Evolutionary conservation across 352 stramenopile species (phyloP).

Genomic region (Phytophthora meadii): DNA sequence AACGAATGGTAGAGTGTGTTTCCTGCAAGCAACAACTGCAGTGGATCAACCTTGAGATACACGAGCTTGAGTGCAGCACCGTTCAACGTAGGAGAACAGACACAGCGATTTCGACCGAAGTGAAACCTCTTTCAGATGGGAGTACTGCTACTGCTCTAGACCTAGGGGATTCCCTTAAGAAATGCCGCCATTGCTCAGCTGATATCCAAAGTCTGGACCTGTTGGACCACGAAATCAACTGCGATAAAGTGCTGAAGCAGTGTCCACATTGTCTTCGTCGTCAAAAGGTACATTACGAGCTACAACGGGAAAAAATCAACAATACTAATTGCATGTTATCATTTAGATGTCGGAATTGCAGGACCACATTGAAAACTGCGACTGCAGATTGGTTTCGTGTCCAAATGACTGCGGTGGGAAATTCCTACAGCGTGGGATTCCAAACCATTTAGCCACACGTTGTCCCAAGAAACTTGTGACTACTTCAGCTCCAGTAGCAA

Average conservation of each 20-base stretch:
- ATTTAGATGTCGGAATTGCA: slow-evolving; percentile 70
- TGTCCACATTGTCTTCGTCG: slow-evolving; percentile 83
- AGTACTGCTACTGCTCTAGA: background rate
- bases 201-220: slow-evolving; percentile 58
- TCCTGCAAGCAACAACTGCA: slow-evolving; percentile 50
- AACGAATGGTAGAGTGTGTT: slow-evolving; percentile 50
- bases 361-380: slow-evolving; percentile 84
- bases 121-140: slow-evolving; percentile 3
- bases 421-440: slow-evolving; percentile 78
- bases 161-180: slow-evolving; percentile 41
- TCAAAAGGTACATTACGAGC: slow-evolving; percentile 55
- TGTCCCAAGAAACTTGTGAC: slow-evolving; percentile 52
- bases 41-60: slow-evolving; percentile 53
- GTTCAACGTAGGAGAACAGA: slow-evolving; percentile 3
- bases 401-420: slow-evolving; percentile 82
- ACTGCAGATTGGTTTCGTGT: slow-evolving; percentile 80
- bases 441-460: slow-evolving; percentile 76
- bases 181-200: slow-evolving; percentile 68
- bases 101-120: background rate
- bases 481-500: background rate
- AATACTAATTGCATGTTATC: background rate
- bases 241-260: slow-evolving; percentile 84
- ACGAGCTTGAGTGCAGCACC: slow-evolving; percentile 38
- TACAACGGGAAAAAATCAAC: too few relatives aligned
- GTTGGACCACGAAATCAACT: slow-evolving; percentile 77